Conservation (phyloP, 129 eudicot genomes). For the Flaveria brownii region DNA sequence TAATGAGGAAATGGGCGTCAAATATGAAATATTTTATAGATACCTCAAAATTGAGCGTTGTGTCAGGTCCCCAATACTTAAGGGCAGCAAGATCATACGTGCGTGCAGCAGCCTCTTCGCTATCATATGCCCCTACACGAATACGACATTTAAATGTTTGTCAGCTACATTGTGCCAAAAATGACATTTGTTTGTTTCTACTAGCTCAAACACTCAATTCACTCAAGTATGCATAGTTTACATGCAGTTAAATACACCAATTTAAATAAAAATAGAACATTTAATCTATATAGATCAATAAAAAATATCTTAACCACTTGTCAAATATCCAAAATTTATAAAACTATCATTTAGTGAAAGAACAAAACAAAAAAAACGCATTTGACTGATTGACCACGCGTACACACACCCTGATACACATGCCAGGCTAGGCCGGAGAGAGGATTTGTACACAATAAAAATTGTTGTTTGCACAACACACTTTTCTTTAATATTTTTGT, state of each 20-base stretch:
- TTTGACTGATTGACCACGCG: neutral
- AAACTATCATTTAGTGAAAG: neutral
- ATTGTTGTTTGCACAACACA: neutral
- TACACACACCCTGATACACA: neutral
- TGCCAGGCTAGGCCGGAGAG: neutral
- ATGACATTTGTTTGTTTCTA: neutral
- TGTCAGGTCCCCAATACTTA: slow-evolving; percentile 84
- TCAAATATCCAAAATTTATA: neutral
- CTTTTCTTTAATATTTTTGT: neutral
- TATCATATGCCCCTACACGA: slow-evolving; percentile 78
- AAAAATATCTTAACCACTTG: neutral
- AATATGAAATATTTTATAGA: neutral
- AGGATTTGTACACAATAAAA: neutral
- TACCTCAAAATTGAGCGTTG: slow-evolving; percentile 86
- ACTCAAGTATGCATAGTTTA: neutral
- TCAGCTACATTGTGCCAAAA: slow-evolving; percentile 17
- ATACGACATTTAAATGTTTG: slow-evolving; percentile 11
- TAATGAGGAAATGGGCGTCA: neutral
- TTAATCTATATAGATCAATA: neutral
- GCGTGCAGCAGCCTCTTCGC: slow-evolving; percentile 90
- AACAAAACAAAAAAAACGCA: neutral
- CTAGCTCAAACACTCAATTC: neutral
- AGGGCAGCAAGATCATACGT: slow-evolving; percentile 98
- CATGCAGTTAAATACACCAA: neutral
- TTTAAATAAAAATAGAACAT: neutral